Base-by-base conservation (phyloP, 139 green algal genomes). In the Micractinium conductrix region DNA sequence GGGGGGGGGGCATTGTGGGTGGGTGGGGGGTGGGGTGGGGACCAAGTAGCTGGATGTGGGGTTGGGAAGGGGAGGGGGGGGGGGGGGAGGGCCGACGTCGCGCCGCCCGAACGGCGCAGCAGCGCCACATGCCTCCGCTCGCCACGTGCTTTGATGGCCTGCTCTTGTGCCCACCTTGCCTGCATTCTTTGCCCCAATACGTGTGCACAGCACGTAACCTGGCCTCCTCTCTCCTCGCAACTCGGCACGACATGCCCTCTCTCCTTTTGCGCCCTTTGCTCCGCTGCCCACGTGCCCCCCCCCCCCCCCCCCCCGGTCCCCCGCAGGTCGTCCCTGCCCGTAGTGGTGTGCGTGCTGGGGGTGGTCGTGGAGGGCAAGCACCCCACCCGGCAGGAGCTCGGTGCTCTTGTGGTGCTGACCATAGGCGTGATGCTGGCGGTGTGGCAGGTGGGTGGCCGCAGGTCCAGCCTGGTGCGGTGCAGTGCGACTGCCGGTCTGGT, bases 371-470 rank as follows among this genome's bases (percentile, higher is more conserved):
- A 92, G 72, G 40, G 68, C 24, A 88, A 90, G 62, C 69, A 88
- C 19, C 91, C 91, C 7, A 81, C 84, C 26, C 37, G 74, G 14
- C 24, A 37, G 28, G 88, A 94, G 79, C 65, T 67, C 14, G 40
- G 19, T 14, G 65, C 84, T 14, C 81, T 94, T 40, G 7, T 92
- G 21, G 35, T 91, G 33, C 83, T 94, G 14, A 87, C 86, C 8
- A 10, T 70, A 10, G 91, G 91, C 33, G 91, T 94, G 45, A 91
- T 92, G 87, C 38, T 91, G 28, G 63, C 86, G 21, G 86, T 94
- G n/a, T n/a, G n/a, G n/a, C n/a, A n/a, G n/a, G n/a, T n/a, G n/a
- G n/a, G n/a, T n/a, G n/a, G n/a, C n/a, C n/a, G n/a, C n/a, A n/a
- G n/a, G n/a, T n/a, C n/a, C n/a, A n/a, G n/a, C n/a, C n/a, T n/a